Evolutionary conservation across 768 basidiomycete genomes (phyloP).

Genomic region (Gymnopilus dilepis): DNA sequence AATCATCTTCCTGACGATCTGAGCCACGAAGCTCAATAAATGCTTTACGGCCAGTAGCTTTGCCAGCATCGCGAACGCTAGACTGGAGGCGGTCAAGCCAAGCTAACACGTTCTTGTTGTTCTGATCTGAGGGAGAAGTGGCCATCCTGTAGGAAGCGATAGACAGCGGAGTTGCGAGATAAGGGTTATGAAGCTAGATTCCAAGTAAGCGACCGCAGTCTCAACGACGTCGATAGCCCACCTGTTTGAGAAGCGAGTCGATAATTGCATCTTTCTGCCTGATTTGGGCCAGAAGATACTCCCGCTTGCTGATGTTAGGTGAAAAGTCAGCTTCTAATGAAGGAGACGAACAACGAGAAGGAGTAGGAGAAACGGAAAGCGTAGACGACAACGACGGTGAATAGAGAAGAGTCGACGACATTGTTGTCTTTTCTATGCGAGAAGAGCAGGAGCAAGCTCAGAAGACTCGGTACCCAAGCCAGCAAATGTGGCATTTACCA

Average conservation of each 20-base stretch:
- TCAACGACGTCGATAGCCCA: conserved; percentile 30
- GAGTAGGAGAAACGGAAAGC: conserved; percentile 24
- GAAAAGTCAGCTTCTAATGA: conserved; percentile 42
- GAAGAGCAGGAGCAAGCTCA: background rate
- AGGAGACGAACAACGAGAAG: conserved; percentile 39
- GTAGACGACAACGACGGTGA: conserved; percentile 24
- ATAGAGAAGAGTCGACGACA: conserved; percentile 7
- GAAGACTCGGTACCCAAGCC: conserved; percentile 8
- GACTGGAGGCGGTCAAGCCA: conserved; percentile 77
- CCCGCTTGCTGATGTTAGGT: conserved; percentile 68
- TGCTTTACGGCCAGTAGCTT: conserved; percentile 45
- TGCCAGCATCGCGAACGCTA: conserved; percentile 56
- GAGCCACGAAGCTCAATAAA: conserved; percentile 50
- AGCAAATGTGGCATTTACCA: background rate
- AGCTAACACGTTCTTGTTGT: conserved; percentile 69
- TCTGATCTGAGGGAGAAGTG: conserved; percentile 74
- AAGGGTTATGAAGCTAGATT: conserved; percentile 78
- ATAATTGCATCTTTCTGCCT: conserved; percentile 89
- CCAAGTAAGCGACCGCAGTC: background rate
- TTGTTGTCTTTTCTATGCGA: background rate
- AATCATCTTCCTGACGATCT: conserved; percentile 42
- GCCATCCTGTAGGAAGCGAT: conserved; percentile 82
- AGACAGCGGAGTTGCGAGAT: conserved; percentile 76
- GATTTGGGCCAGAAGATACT: conserved; percentile 85
- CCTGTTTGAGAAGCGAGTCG: conserved; percentile 84